Evolutionary conservation across 768 basidiomycete genomes (phyloP), one percentile per base, ranked within the genome.

Genomic region (Psilocybe cubensis): DNA sequence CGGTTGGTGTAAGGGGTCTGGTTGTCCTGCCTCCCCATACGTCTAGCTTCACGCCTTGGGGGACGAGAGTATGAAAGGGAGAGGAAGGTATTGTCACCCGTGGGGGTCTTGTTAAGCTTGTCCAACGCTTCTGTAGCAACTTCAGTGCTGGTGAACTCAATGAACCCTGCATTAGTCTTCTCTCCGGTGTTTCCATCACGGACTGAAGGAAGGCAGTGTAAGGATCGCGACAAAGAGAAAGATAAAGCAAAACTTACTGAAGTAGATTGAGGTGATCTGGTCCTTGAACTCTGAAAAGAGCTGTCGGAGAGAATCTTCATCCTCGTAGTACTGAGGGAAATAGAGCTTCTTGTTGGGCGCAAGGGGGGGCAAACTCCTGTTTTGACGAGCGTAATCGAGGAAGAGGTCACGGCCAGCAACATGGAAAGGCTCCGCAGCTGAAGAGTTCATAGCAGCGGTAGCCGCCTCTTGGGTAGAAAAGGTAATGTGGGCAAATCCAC

Each of bases 141-240:
- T n/a, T 80, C 72, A 46, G 76, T 68, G 54, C 67, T 63, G 45
- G 60, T 70, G 66, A 89, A 87, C 58, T 84, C 77, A 54, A 89
- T 66, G 70, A 86, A 88, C 23, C 80, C 84, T 3, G 61, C 70
- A 5, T 70, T 68, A n/a, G 55, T 65, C 9, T 56, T 55, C 14
- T 63, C 64, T 24, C 75, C 73, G 0, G 68, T 74, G 21, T 70
- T 57, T n/a, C 54, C 67, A 57, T 69, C 65, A 58, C 72, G 74
- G 59, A 75, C 74, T 79, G 45, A 46, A 56, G 12, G 58, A 56
- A n/a, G 31, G 35, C 28, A 18, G 43, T 38, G 12, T 29, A 24
- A 9, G 0, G 51, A 31, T 12, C 24, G 49, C 1, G 3, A 35
- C 27, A 28, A 9, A 25, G 3, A 25, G 52, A 47, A 46, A 52